Base-by-base conservation (phyloP, 805 yeast genomes). In the Wickerhamomyces mucosus region DNA sequence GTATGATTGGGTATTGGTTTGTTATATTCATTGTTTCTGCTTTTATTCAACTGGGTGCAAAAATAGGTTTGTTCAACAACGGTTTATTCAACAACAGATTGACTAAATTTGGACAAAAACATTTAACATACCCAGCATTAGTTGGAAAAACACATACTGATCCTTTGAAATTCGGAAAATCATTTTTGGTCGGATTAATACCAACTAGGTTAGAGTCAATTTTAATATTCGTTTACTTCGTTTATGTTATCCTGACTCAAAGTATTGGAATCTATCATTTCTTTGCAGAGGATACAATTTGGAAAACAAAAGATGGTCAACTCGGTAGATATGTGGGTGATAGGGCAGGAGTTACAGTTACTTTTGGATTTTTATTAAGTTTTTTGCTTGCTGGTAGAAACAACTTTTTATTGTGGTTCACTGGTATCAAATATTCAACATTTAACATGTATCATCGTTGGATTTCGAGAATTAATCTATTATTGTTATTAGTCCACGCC, bases 331-430 rank as follows among this genome's bases (percentile, higher is more conserved):
- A 48, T 27, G 40, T 41, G 8, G 51, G 49, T 43, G 54, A 49
- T 29, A 39, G 54, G 37, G 35, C 43, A 8, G 54, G 46, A 25
- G 32, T 41, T 16, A 25, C 48, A 7, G 23, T 36, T 9, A 46
- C 59, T 27, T 58, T 56, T 15, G 51, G 56, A 18, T 41, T 75
- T 34, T 84, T 88, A 1, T 45, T 68, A 8, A 48, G 74, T 17
- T 64, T 75, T 33, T 50, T 80, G 27, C 75, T 81, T 46, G 77
- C 82, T 6, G 81, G 85, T 9, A 61, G 94, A 45, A 83, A 80
- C 55, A 83, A 78, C 53, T 64, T 83, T 29, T 53, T 81, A 39
- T 65, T 69, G 36, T 61, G 58, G 55, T 35, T 76, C 12, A 73
- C 89, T 1, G 83, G 85, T 7, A 69, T 84, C 71, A 61, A 73